Evolutionary conservation across 129 eudicot species (phyloP), one percentile per base, ranked within the genome.

Genomic region (Sambucus nigra): DNA sequence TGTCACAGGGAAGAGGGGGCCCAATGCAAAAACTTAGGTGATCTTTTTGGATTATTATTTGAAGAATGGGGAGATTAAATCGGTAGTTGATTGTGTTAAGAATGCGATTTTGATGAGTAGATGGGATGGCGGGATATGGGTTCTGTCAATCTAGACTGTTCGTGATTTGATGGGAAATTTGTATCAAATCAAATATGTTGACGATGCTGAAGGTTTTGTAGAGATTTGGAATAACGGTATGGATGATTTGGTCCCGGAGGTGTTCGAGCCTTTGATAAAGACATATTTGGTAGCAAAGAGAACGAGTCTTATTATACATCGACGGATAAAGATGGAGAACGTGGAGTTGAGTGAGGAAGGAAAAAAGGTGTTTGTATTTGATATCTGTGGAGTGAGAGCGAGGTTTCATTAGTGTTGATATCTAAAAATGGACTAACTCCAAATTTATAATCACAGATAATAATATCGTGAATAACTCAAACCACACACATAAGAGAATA

Each of bases 11-110:
- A 56, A 70, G 80, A 70, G 87, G 96, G 35, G 81, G 55, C 80
- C 96, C 24, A 92, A 86, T 75, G 94, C 96, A 29, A 92, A 92
- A 75, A 92, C 94, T 18, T 92, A 94, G 96, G 99, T 86, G 59
- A 79, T 81, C 52, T 92, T 79, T 65, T 53, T 92, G 41, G 84
- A 92, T 44, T 78, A 80, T 65, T 58, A 92, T 73, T 45, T 82
- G 66, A 83, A 77, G 57, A 76, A 77, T 7, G 88, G 73, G 7
- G 78, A 82, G 31, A 70, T 70, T 18, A 73, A 52, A 65, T 59
- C 80, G 13, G 94, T 84, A 20, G 72, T 82, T 15, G 59, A 73
- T 2, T 86, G 96, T 42, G 51, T 92, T 47, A 73, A 74, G 18
- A 74, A 77, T 33, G 99, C 94, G 20, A 69, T 86, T 53, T 48